Evolutionary conservation across 108 stramenopile species (phyloP).

Genomic region (Aurantiochytrium sp.): DNA sequence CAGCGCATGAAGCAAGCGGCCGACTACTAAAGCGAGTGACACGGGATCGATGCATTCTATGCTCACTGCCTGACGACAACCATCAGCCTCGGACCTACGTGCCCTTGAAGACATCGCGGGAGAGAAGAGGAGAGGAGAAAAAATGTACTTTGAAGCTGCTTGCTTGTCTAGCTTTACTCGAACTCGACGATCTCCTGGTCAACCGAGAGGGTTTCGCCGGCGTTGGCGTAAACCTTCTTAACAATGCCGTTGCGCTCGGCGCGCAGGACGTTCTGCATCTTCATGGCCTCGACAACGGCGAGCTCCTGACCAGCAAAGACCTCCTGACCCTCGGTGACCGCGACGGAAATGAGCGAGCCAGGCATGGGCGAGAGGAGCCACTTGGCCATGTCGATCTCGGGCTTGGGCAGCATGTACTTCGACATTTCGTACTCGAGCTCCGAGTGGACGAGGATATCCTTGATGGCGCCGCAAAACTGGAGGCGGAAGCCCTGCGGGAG

Average conservation of each 20-base stretch:
- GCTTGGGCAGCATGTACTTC: constrained; percentile 49
- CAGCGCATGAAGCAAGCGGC: no score
- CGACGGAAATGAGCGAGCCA: constrained; percentile 72
- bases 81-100: no score
- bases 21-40: no score
- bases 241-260: constrained; percentile 67
- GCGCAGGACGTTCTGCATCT: constrained; percentile 95
- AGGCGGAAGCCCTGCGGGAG: constrained; percentile 32
- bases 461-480: constrained; percentile 65
- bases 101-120: no score
- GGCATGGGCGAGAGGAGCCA: constrained; percentile 88
- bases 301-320: constrained; percentile 87
- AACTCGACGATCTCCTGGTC: constrained; percentile 77
- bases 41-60: no score
- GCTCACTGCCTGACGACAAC: no score
- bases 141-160: no score
- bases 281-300: constrained; percentile 95
- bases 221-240: constrained; percentile 58
- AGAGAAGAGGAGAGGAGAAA: no score
- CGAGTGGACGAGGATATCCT: constrained; percentile 66
- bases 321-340: constrained; percentile 72
- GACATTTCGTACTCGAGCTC: constrained; percentile 70
- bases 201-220: constrained; percentile 66
- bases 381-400: constrained; percentile 41
- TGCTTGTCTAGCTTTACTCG: no score